Percentiles rank a stretch among this genome's conserved stretches.
Conservation (phyloP, 148 eudicot genomes). For the Vaccinium macrocarpon region DNA sequence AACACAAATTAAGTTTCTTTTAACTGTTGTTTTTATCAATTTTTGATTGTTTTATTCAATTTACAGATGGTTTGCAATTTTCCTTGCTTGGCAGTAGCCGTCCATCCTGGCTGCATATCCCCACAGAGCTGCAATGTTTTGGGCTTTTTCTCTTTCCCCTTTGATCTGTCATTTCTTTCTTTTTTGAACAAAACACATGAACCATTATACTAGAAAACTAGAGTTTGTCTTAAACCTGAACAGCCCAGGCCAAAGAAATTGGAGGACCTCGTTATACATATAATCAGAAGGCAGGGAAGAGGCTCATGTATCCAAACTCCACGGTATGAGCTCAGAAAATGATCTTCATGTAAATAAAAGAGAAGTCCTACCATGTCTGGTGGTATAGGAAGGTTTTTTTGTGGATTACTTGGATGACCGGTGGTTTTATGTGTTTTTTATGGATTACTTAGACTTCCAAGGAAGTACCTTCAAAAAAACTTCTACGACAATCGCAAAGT, state of each 20-base stretch:
- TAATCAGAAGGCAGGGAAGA: neutral
- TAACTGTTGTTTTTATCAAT: neutral
- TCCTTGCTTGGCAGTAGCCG: neutral
- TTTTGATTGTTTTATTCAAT: neutral
- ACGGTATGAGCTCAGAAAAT: neutral
- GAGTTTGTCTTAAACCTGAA: neutral
- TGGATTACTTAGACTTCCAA: neutral
- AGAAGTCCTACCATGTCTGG: neutral
- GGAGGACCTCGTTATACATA: neutral
- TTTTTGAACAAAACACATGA: neutral
- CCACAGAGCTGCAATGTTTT: neutral
- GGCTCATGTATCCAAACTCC: neutral
- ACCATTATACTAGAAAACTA: neutral
- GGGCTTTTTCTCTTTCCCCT: neutral
- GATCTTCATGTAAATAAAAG: neutral
- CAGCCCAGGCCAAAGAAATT: neutral
- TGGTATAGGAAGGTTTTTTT: too few relatives aligned
- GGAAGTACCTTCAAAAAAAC: neutral
- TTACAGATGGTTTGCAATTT: neutral
- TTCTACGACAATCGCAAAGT: neutral
- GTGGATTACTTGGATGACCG: too few relatives aligned
- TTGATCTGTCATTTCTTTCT: neutral
- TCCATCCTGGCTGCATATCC: neutral
- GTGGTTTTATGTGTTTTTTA: too few relatives aligned
- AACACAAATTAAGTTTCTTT: slow-evolving; percentile 17